Evolutionary conservation across 139 green algal species (phyloP).

Genomic region (Chlorella vulgaris): DNA sequence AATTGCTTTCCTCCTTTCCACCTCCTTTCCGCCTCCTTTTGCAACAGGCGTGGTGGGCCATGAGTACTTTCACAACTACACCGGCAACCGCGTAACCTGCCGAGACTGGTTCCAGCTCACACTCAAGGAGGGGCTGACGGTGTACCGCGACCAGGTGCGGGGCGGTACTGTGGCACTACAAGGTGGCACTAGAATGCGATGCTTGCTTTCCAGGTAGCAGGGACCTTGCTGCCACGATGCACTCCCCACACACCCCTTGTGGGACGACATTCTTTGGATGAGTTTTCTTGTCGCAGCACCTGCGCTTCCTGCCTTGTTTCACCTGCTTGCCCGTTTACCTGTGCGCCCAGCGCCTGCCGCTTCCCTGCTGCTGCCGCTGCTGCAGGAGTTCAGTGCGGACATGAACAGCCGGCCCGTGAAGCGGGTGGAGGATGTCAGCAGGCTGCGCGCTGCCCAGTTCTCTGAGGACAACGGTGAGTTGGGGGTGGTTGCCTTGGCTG

Average conservation of each 20-base stretch:
- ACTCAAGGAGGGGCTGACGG: slow-evolving; percentile 98
- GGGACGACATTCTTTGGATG: background rate
- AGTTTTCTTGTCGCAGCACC: background rate
- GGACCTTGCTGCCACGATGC: too few species aligned
- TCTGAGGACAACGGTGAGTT: slow-evolving; percentile 72
- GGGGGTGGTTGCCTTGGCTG: background rate
- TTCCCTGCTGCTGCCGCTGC: background rate
- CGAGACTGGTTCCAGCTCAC: slow-evolving; percentile 98
- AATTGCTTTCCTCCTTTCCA: background rate
- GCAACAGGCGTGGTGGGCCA: slow-evolving; percentile 69
- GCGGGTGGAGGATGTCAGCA: slow-evolving; percentile 89
- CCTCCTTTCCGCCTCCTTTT: background rate
- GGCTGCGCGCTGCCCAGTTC: slow-evolving; percentile 89
- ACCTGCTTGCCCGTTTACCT: too few species aligned
- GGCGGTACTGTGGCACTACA: background rate
- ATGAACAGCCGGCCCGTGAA: slow-evolving; percentile 95
- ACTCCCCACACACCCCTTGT: too few species aligned
- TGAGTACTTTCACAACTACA: slow-evolving; percentile 97
- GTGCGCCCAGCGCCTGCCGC: too few species aligned
- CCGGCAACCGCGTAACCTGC: slow-evolving; percentile 94
- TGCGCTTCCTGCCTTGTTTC: too few species aligned
- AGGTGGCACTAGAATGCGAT: background rate
- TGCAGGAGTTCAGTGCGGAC: slow-evolving; percentile 93
- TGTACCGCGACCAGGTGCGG: slow-evolving; percentile 88
- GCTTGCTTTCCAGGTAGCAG: background rate